Evolutionary conservation across 805 yeast genomes (phyloP).

Genomic region (Teunomyces kruisii): DNA sequence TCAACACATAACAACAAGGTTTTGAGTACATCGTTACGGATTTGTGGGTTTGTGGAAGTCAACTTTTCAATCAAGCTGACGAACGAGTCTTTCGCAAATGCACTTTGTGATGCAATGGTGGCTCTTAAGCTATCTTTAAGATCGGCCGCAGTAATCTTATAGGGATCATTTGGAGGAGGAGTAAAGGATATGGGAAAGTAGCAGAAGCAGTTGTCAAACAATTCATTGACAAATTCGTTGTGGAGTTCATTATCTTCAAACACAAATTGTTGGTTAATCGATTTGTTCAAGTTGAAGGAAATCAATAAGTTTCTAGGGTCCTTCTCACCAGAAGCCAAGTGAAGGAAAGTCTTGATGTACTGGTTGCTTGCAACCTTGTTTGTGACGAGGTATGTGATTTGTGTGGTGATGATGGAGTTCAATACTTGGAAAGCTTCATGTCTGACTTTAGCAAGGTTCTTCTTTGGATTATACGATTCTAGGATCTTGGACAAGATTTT

Average conservation of each 20-base stretch:
- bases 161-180: slow-evolving; percentile 89
- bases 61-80: slow-evolving; percentile 79
- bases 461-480: slow-evolving; percentile 50
- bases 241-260: slow-evolving; percentile 32
- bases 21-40: slow-evolving; percentile 69
- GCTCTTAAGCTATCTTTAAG: slow-evolving; percentile 60
- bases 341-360: slow-evolving; percentile 58
- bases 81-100: slow-evolving; percentile 70
- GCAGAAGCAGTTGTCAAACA: slow-evolving; percentile 89
- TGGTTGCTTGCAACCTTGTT: slow-evolving; percentile 29
- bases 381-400: slow-evolving; percentile 18
- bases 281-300: slow-evolving; percentile 59
- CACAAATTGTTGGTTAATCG: slow-evolving; percentile 42
- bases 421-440: slow-evolving; percentile 56
- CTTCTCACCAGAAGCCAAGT: slow-evolving; percentile 82
- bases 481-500: slow-evolving; percentile 7
- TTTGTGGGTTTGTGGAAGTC: slow-evolving; percentile 69
- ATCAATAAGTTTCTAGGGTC: slow-evolving; percentile 85
- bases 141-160: slow-evolving; percentile 73
- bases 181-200: slow-evolving; percentile 95
- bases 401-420: slow-evolving; percentile 29
- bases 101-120: slow-evolving; percentile 60
- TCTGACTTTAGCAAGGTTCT: slow-evolving; percentile 62
- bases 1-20: slow-evolving; percentile 60
- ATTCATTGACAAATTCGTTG: slow-evolving; percentile 51